Conservation (phyloP, 2,329 filamentous ascomycete species). For the Apiospora rasikravindrae region DNA sequence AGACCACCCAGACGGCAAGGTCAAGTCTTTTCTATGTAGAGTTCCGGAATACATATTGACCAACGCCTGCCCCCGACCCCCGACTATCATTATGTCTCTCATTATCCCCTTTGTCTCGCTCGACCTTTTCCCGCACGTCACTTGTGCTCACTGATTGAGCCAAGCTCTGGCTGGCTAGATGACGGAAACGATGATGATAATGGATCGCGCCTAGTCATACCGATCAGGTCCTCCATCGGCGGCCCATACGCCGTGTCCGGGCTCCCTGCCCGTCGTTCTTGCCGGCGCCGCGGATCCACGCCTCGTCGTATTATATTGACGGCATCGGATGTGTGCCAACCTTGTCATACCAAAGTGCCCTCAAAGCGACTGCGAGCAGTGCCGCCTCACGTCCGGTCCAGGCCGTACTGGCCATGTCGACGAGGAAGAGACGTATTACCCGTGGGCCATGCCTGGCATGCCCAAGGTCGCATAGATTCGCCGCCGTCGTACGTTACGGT, state of each 20-base stretch:
- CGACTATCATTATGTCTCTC: not conserved
- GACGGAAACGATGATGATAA: not conserved
- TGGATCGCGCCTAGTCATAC: not conserved
- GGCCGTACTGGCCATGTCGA: too few relatives aligned
- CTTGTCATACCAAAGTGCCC: too few relatives aligned
- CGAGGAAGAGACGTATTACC: too few relatives aligned
- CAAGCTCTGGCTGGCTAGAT: not conserved
- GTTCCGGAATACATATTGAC: not conserved
- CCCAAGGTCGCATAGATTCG: not conserved
- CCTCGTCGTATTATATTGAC: too few relatives aligned
- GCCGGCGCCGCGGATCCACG: too few relatives aligned
- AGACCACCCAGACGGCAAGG: not conserved
- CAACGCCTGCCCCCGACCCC: not conserved
- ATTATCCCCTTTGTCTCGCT: not conserved
- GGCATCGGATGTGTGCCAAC: too few relatives aligned
- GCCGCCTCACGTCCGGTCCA: too few relatives aligned
- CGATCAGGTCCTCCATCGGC: not conserved
- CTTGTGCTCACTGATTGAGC: too few relatives aligned
- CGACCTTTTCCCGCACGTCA: not conserved
- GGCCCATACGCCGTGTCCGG: too few relatives aligned
- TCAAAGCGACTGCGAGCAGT: too few relatives aligned
- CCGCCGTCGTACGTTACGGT: not conserved
- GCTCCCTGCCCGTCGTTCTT: too few relatives aligned
- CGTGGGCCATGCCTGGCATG: not conserved
- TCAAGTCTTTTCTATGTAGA: not conserved